Base-by-base conservation (phyloP, 345 rosid species). In the Durio zibethinus region DNA sequence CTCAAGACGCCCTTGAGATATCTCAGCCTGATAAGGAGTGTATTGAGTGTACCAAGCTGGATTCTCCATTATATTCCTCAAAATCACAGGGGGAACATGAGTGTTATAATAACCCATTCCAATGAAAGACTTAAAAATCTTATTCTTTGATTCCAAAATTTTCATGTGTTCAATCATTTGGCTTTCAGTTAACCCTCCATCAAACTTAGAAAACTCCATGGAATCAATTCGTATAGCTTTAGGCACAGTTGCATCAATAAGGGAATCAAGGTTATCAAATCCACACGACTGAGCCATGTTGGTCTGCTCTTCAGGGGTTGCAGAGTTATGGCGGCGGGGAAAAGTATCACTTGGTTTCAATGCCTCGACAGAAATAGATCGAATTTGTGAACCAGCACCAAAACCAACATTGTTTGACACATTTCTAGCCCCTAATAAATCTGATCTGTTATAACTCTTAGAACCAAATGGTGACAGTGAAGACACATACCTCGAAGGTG, bases 41-140 rank as follows among this genome's bases (percentile, higher is more conserved):
- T 96, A 93, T 53, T 96, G 99, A 47, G 97, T 96, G 68, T 96
- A 96, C 99, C 99, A 96, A 78, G 91, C 99, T 2, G 98, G 97
- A 86, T 96, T 96, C 90, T 96, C 98, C 93, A 92, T 83, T 42
- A 94, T 90, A 69, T 96, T 96, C 82, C 98, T 91, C 85, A 96
- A 81, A 83, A 96, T 96, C 72, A 96, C 99, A 40, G 98, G 88
- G 1, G 99, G 98, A 21, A 92, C 97, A 76, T 85, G 80, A 4
- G 98, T 96, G 79, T 89, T 91, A 80, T 96, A 91, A 78, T 96
- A 96, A 1, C 98, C 99, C 99, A 96, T 93, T 33, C 99, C 98
- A 1, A 92, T 93, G 71, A 76, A 93, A 10, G 99, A 94, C 87
- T 92, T 96, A 56, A 88, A 88, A 71, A 92, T 84, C 90, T 88